Evolutionary conservation across 2,329 filamentous ascomycete species (phyloP).

Genomic region (Scedosporium dehoogii): DNA sequence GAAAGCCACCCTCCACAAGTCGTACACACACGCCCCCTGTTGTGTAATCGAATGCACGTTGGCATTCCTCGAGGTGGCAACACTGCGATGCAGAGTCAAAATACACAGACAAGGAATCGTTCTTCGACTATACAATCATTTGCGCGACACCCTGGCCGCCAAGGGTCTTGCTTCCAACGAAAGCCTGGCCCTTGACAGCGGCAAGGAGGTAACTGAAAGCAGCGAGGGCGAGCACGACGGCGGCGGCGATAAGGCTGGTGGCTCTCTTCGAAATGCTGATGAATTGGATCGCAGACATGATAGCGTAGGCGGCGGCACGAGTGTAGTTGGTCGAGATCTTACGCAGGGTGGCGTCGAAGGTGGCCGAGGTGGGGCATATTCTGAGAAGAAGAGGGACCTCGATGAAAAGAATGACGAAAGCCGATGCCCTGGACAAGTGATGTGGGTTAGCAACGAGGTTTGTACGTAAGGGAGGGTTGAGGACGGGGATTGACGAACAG

Average conservation of each 20-base stretch:
- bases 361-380: constrained; percentile 89
- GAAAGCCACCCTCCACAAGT: background rate
- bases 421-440: constrained; percentile 43
- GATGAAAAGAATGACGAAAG: constrained; percentile 70
- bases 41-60: background rate
- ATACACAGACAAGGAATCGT: background rate
- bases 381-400: constrained; percentile 91
- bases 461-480: background rate
- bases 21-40: background rate
- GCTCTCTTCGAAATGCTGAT: constrained; percentile 57
- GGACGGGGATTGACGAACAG: constrained; percentile 34
- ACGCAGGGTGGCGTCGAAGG: constrained; percentile 84
- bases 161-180: constrained; percentile 89
- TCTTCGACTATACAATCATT: constrained; percentile 71
- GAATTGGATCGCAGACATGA: constrained; percentile 79
- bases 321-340: constrained; percentile 94
- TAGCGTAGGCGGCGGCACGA: constrained; percentile 76
- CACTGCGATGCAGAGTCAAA: no score
- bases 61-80: no score
- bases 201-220: constrained; percentile 72
- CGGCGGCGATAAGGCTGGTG: constrained; percentile 76
- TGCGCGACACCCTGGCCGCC: constrained; percentile 89
- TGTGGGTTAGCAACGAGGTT: background rate
- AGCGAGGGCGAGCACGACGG: constrained; percentile 68
- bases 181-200: constrained; percentile 72